Conservation (phyloP, 1,139 yeast genomes). For the Lodderomyces jiufengensis region DNA sequence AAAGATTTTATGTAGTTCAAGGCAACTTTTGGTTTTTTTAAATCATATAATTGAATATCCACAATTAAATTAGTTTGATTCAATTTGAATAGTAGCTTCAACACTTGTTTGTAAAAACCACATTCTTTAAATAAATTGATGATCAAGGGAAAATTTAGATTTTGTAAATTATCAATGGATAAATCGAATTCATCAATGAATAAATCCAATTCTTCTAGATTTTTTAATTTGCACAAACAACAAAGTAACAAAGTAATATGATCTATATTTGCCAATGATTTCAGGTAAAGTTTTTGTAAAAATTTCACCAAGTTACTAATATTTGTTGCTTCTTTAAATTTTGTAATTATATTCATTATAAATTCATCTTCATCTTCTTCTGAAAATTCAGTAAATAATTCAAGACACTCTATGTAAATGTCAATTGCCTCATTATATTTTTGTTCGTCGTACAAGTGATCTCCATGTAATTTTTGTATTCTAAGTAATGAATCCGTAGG, state of each 20-base stretch:
- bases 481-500: conserved; percentile 38
- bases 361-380: conserved; percentile 41
- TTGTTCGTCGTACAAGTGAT: conserved; percentile 61
- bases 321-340: conserved; percentile 81
- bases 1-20: conserved; percentile 66
- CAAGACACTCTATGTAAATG: conserved; percentile 53
- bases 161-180: conserved; percentile 23
- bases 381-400: conserved; percentile 10
- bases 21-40: conserved; percentile 54
- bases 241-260: conserved; percentile 81
- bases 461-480: conserved; percentile 69
- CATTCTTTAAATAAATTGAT: conserved; percentile 76
- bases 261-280: conserved; percentile 58
- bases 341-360: conserved; percentile 75
- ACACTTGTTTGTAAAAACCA: conserved; percentile 66
- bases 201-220: conserved; percentile 50
- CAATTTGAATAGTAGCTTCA: conserved; percentile 63
- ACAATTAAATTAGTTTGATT: conserved; percentile 76
- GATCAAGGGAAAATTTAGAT: conserved; percentile 68
- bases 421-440: conserved; percentile 67
- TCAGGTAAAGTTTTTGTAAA: conserved; percentile 53
- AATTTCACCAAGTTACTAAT: conserved; percentile 63
- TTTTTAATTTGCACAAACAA: conserved; percentile 77
- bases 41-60: conserved; percentile 67
- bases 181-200: conserved; percentile 51